Base-by-base conservation (phyloP, 2,329 filamentous ascomycete genomes). In the Lachnellula subtilissima region DNA sequence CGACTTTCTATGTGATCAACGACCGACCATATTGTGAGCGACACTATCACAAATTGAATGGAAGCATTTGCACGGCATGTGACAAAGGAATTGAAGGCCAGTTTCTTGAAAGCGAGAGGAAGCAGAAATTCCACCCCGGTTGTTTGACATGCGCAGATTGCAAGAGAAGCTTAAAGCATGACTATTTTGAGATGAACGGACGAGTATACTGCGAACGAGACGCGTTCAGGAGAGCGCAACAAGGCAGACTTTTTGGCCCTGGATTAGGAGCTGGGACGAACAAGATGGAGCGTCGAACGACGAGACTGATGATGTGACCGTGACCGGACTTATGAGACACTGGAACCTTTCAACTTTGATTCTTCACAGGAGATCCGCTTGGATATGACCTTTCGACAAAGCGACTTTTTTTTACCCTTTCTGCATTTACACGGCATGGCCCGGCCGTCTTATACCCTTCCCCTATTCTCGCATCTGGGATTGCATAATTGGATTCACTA, bases 31-130 rank as follows among this genome's bases (percentile, higher is more conserved):
- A 93, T 73, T 97, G 94, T 72, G 87, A 91, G 63, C 85, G 86
- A 50, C 91, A 97, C 72, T 99, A 97, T 70, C 94, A 99, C 74
- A 83, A 88, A 70, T 80, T 94, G 36, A 97, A 97, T 65, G 87
- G 88, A 50, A 96, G 90, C 48, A 75, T 97, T 1, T 99, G 94
- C 70, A 81, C 82, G 15, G 81, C 80, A 32, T 99, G 94, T 71
- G 82, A 88, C 61, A 77, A 78, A 11, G 94, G 94, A 14, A 97
- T 99, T 63, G 94, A 99, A 72, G 94, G 94, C 0, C 87, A 92
- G 64, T 99, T 96, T 66, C 78, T 97, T 39, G 91, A 96, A 70
- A 95, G 94, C 32, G 88, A 91, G 65, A 73, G 77, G 40, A 76
- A 79, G 36, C 80, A 84, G 64, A 97, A 97, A 70, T 94, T 91